Evolutionary conservation across 805 yeast genomes (phyloP), one percentile per base, ranked within the genome.

Genomic region (Wickerhamomyces strasburgensis): DNA sequence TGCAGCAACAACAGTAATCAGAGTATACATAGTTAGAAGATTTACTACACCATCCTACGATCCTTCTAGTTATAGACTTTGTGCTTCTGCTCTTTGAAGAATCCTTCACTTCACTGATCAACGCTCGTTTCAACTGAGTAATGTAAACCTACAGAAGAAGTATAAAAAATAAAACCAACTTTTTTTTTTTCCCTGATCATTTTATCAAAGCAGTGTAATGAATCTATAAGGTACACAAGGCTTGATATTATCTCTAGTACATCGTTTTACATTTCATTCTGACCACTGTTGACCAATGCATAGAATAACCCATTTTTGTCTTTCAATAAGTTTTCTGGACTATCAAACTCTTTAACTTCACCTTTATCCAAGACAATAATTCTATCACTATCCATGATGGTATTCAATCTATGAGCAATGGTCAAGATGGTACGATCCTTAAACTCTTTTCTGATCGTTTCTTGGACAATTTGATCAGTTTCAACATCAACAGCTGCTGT

Each of bases 401-500:
- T 84, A 57, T 84, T 81, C 52, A 84, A 65, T 65, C 95, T 72
- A 57, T 84, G 95, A 1, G 95, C 95, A 64, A 84, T 84, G 1
- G 94, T 84, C 48, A 84, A 65, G 49, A 84, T 84, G 0, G 94
- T 84, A 58, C 88, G 72, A 37, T 82, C 81, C 45, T 75, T 74
- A 54, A 84, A 84, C 29, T 84, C 87, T 1, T 70, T 62, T 60
- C 93, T 71, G 35, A 84, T 84, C 2, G 95, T 84, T 43, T 80
- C 76, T 63, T 84, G 94, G 35, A 84, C 70, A 38, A 84, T 72
- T 43, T 76, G 65, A 60, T 84, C 95, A 3, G 95, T 84, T 54
- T 83, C 86, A 26, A 84, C 89, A 61, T 84, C 95, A 35, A 84
- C 93, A 5, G 90, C 88, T 5, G 95, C 93, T 3, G 95, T 84